Evolutionary conservation across 1,139 yeast species (phyloP).

Genomic region (Sugiyamaella novakii): DNA sequence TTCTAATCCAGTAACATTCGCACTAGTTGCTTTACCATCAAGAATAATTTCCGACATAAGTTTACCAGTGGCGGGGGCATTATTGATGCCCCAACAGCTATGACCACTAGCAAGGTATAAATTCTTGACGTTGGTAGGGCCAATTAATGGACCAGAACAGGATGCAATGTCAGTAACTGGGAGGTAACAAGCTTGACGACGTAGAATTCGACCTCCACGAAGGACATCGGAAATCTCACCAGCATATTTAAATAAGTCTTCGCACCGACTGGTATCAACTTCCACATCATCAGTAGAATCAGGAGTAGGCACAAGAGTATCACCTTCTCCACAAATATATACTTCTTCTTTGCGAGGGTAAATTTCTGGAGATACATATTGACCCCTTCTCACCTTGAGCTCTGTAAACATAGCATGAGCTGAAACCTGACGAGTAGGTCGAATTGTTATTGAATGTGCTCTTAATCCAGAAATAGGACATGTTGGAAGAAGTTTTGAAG

Average conservation of each 20-base stretch:
- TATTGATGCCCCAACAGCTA: slow-evolving; percentile 98
- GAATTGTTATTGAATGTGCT: slow-evolving; percentile 91
- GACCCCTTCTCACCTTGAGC: slow-evolving; percentile 63
- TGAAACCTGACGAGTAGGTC: slow-evolving; percentile 71
- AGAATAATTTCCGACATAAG: slow-evolving; percentile 82
- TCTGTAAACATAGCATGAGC: slow-evolving; percentile 96
- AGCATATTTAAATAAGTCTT: slow-evolving; percentile 79
- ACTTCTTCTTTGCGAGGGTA: slow-evolving; percentile 96
- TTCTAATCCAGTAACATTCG: slow-evolving; percentile 78
- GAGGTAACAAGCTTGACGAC: slow-evolving; percentile 91
- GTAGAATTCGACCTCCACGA: slow-evolving; percentile 71
- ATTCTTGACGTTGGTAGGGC: slow-evolving; percentile 83
- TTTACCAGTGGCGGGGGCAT: slow-evolving; percentile 96
- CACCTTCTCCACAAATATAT: slow-evolving; percentile 97
- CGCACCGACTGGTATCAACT: slow-evolving; percentile 85
- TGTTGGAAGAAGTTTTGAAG: slow-evolving; percentile 81
- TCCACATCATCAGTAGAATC: slow-evolving; percentile 93
- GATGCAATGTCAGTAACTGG: slow-evolving; percentile 94
- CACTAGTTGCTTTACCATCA: slow-evolving; percentile 80
- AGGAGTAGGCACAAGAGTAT: slow-evolving; percentile 84
- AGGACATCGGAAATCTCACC: slow-evolving; percentile 74
- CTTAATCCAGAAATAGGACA: slow-evolving; percentile 91
- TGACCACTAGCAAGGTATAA: slow-evolving; percentile 88
- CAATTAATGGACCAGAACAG: slow-evolving; percentile 89
- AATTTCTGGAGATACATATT: slow-evolving; percentile 80